Evolutionary conservation across 208 protist genomes (phyloP), one percentile per base, ranked within the genome.

Genomic region (Acanthamoeba healyi): DNA sequence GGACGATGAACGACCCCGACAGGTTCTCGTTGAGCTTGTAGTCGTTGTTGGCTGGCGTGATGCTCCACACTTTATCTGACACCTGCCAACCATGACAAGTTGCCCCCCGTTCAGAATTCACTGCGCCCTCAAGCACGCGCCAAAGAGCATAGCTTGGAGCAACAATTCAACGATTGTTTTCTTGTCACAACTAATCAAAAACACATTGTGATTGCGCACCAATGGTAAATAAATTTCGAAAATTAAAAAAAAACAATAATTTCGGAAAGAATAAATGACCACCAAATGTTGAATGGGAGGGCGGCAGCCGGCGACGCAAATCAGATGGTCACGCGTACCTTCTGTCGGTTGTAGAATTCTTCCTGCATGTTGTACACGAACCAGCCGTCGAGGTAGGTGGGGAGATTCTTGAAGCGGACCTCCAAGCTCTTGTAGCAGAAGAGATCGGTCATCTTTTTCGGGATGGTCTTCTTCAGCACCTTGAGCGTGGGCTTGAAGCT

Each of bases 361-460:
- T 46, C 77, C 38, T 58, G 42, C 38, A 56, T 46, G 77, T 86
- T 56, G 44, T 86, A 86, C 10, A 86, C 44, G 77, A 58, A 58
- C 77, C 77, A 86, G n/a, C 77, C 77, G 34, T 86, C 77, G 44
- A 56, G 42, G 44, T 86, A 56, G 29, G 38, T 56, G 12, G 77
- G 77, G 12, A 86, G 34, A 38, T 86, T 86, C 77, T 86, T 86
- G 24, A 46, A 86, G 29, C 44, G 38, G 77, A 86, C 77, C 42
- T 86, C 77, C 34, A 86, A 54, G 15, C 42, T 86, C 44, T 86
- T 86, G 77, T 58, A 86, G 77, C 77, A 86, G 77, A 86, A 86
- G 77, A 86, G 77, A 56, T 86, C 77, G 38, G 38, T 56, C 38
- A 58, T 86, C 26, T 56, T 58, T 24, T 46, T 56, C 29, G 77